Percentiles rank a stretch among this genome's conserved stretches.
Evolutionary conservation across 129 eudicot species (phyloP).

Genomic region (Mikania micrantha): DNA sequence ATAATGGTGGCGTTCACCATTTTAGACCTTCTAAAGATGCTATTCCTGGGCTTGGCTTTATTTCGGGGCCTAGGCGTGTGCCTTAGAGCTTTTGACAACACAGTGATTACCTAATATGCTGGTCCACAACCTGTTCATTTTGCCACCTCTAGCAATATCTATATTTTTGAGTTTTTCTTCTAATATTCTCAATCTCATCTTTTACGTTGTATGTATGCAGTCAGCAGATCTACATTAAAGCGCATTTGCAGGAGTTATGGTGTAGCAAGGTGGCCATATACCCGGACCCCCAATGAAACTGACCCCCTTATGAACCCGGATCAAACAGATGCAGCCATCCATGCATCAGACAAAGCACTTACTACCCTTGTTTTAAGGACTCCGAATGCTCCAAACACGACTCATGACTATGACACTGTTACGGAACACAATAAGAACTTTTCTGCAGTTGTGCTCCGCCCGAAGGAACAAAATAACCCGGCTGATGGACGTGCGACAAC

Average conservation of each 20-base stretch:
- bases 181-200: background rate
- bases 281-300: background rate
- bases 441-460: background rate
- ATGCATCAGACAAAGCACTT: background rate
- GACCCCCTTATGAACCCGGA: background rate
- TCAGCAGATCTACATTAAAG: background rate
- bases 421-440: background rate
- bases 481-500: background rate
- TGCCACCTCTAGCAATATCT: background rate
- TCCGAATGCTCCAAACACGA: background rate
- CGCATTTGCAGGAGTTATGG: background rate
- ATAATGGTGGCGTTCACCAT: no score
- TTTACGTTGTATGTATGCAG: background rate
- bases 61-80: no score
- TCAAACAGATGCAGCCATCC: conserved; percentile 1
- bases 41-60: no score
- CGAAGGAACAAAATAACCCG: background rate
- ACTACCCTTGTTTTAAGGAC: background rate
- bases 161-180: background rate
- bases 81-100: no score
- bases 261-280: conserved; percentile 1
- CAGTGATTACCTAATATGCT: background rate
- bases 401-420: background rate
- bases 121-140: background rate
- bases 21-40: no score